These are phyloP conservation scores for Prunella vulgaris DNA, from an alignment of 257 asterid genomes.

Conservation along the genomic window DNA sequence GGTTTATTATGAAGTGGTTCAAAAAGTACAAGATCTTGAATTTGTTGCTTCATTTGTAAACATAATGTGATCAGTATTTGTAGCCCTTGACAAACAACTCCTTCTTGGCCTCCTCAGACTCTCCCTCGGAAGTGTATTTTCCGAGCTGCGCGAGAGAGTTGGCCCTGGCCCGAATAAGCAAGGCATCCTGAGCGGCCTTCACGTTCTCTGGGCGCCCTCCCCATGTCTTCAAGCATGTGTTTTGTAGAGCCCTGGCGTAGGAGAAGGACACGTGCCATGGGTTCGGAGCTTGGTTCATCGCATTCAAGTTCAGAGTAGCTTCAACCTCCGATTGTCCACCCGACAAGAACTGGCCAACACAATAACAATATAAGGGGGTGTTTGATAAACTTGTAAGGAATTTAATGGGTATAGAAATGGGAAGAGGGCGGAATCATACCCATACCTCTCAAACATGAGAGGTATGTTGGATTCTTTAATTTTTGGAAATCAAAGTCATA, in stretches of 20 bases:
- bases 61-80: constrained; percentile 38
- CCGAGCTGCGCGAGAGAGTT: constrained; percentile 84
- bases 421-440: too few relatives aligned
- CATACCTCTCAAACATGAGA: too few relatives aligned
- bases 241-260: constrained; percentile 73
- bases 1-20: constrained; percentile 18
- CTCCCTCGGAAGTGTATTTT: constrained; percentile 68
- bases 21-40: constrained; percentile 26
- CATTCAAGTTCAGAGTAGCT: constrained; percentile 72
- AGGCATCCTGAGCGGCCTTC: constrained; percentile 55
- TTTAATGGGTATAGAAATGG: too few relatives aligned
- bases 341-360: constrained; percentile 53
- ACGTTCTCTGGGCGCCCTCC: constrained; percentile 66
- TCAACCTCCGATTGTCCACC: constrained; percentile 87
- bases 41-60: constrained; percentile 1
- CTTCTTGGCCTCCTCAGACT: constrained; percentile 72
- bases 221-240: constrained; percentile 80
- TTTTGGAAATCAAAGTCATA: too few relatives aligned
- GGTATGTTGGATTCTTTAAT: too few relatives aligned
- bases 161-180: constrained; percentile 62
- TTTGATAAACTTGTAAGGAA: too few relatives aligned
- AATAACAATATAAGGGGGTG: not conserved
- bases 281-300: constrained; percentile 79
- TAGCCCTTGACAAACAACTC: constrained; percentile 77
- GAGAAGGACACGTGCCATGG: constrained; percentile 85